Evolutionary conservation across 164 flowering plant genomes (phyloP).

Genomic region (Vitis riparia): DNA sequence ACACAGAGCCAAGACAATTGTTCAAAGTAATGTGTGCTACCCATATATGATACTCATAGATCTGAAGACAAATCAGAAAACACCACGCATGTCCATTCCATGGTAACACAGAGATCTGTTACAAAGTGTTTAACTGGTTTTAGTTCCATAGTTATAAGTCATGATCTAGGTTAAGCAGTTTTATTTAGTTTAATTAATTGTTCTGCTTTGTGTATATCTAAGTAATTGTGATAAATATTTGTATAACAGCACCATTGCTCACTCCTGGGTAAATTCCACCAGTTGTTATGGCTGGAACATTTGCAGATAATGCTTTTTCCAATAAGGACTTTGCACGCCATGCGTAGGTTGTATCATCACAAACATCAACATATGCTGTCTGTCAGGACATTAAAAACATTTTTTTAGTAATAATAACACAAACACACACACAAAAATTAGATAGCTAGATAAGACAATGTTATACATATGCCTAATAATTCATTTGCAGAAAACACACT

Average conservation of each 20-base stretch:
- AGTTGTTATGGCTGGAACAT: slow-evolving; percentile 90
- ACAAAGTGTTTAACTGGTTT: too few species aligned
- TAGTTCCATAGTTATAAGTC: background rate
- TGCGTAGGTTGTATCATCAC: slow-evolving; percentile 88
- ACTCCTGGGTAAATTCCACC: slow-evolving; percentile 99
- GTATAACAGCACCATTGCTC: slow-evolving; percentile 70
- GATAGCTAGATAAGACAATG: background rate
- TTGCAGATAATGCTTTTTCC: slow-evolving; percentile 67
- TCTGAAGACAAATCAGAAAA: background rate
- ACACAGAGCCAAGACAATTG: background rate
- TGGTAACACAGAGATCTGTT: too few species aligned
- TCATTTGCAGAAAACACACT: slow-evolving; percentile 10
- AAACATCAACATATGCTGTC: slow-evolving; percentile 95
- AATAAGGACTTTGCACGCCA: slow-evolving; percentile 72
- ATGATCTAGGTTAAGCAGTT: background rate
- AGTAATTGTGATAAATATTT: slow-evolving; percentile 2
- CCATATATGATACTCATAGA: too few species aligned
- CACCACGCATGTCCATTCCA: background rate
- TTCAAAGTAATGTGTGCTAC: too few species aligned
- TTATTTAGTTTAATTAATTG: slow-evolving; percentile 1
- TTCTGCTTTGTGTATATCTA: background rate
- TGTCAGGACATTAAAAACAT: slow-evolving; percentile 27
- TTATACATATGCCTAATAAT: background rate
- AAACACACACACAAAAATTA: background rate
- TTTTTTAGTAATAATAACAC: background rate